Evolutionary conservation across 176 grass and related monocot species (phyloP), one percentile per base, ranked within the genome.

Genomic region (Ampelocalamus luodianensis): DNA sequence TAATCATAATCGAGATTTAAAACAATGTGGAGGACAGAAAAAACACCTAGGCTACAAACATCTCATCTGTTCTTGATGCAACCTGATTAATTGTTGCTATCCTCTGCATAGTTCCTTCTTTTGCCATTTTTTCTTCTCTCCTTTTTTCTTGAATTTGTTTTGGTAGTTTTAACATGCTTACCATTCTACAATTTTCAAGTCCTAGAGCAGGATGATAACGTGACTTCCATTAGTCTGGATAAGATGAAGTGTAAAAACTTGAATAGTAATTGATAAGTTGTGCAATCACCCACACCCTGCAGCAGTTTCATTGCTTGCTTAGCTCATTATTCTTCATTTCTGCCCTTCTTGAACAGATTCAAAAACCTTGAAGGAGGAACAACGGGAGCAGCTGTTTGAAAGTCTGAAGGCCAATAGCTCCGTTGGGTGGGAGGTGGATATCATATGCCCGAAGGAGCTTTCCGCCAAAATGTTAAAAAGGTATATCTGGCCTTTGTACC

Each of bases 401-500:
- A 92, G 68, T 74, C 77, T 98, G 72, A 98, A 95, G 83, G 68
- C 14, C 20, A 89, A 95, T 79, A 66, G 44, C 18, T 98, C 78
- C 42, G 82, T 95, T 67, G 87, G 91, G 83, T 95, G 96, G 96
- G 96, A 92, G 87, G 93, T 95, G 71, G 96, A 98, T 89, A 75
- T 93, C 68, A 98, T 95, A 87, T 90, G 94, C 76, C 93, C 93
- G 75, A 98, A 92, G 77, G 93, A 92, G 42, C 64, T 98, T 53
- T 98, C 93, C 80, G 91, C 93, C 54, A 95, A 98, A 85, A 95
- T 98, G 96, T 66, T 98, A 71, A 91, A 92, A 80, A 98, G 81
- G 96, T 91, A 69, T 69, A 22, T 37, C 77, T 85, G 14, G 0
- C 51, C 20, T 88, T 81, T 71, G 32, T 43, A 68, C 27, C 39